Percentiles rank a stretch among this genome's conserved stretches.
phyloP scores from a whole-genome alignment of 306 rosid genomes.

The Vigna hirtella region DNA sequence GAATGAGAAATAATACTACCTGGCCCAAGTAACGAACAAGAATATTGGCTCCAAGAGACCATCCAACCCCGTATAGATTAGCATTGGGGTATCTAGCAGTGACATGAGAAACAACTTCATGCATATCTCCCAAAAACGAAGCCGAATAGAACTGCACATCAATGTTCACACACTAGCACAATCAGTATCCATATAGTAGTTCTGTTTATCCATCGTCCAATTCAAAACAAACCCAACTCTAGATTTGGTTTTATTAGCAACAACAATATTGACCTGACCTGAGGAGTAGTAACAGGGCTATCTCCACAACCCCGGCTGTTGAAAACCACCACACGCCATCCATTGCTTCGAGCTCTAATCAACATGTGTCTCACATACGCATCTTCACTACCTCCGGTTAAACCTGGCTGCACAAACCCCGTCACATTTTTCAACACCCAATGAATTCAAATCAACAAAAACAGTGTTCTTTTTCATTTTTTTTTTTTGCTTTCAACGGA shows the following conservation, averaged over 20 bases:
- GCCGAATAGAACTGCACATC: conserved; percentile 96
- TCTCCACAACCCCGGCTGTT: conserved; percentile 90
- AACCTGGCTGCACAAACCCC: conserved; percentile 77
- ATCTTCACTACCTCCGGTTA: conserved; percentile 89
- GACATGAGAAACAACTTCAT: conserved; percentile 83
- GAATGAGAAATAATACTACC: conserved; percentile 49
- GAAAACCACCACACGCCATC: conserved; percentile 91
- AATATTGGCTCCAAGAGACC: conserved; percentile 98
- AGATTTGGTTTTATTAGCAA: neutral
- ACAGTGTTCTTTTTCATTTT: neutral
- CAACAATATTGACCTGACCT: conserved; percentile 67
- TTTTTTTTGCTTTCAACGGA: conserved; percentile 27
- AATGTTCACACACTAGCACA: neutral
- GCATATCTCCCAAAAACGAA: conserved; percentile 85
- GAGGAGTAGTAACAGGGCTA: conserved; percentile 93
- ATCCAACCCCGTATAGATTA: conserved; percentile 83
- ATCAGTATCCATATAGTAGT: neutral
- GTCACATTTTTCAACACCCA: neutral
- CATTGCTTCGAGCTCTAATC: conserved; percentile 70
- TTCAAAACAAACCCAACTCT: neutral
- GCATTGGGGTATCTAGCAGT: conserved; percentile 69
- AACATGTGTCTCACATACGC: conserved; percentile 87
- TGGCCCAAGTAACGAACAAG: conserved; percentile 91
- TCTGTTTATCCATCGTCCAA: neutral
- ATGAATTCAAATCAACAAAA: neutral